Evolutionary conservation across 1,284 basidiomycete genomes (phyloP).

Genomic region (Singerocomus inundabilis): DNA sequence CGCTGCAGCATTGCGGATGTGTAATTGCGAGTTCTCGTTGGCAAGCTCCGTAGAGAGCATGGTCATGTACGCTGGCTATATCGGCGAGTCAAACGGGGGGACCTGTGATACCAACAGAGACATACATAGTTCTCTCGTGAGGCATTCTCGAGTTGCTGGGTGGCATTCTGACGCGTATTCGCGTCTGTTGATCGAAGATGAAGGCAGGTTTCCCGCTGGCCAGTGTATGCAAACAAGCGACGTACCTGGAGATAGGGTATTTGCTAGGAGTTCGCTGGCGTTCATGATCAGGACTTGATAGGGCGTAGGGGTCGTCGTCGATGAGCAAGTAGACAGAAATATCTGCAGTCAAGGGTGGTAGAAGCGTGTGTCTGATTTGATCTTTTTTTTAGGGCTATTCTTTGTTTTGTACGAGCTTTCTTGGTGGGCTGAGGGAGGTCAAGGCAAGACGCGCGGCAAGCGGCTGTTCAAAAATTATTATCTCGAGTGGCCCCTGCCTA

Average conservation of each 20-base stretch:
- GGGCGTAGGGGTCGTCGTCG: conserved; percentile 25
- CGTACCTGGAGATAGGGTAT: conserved; percentile 87
- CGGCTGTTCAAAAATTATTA: conserved; percentile 35
- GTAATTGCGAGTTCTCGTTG: conserved; percentile 68
- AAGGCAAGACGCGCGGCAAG: conserved; percentile 31
- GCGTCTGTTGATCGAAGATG: conserved; percentile 53
- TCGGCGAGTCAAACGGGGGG: conserved; percentile 23
- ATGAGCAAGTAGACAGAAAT: conserved; percentile 14
- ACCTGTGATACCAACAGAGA: conserved; percentile 22
- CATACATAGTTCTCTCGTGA: conserved; percentile 83
- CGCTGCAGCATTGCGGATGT: conserved; percentile 92
- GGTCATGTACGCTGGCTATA: conserved; percentile 83
- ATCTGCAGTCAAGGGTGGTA: conserved; percentile 6
- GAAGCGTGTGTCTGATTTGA: conserved; percentile 8
- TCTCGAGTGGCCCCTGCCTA: conserved; percentile 10
- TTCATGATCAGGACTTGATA: conserved; percentile 63
- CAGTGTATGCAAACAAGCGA: conserved; percentile 33
- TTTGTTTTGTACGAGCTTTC: conserved; percentile 5
- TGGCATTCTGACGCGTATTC: conserved; percentile 84
- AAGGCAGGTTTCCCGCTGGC: conserved; percentile 16
- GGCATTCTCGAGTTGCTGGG: conserved; percentile 82
- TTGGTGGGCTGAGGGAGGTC: conserved; percentile 25
- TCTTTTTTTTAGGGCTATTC: conserved; percentile 11
- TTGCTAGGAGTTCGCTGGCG: conserved; percentile 84
- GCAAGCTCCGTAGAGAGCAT: conserved; percentile 83